A percentile compares a stretch with the other conserved stretches of the same genome.
These are phyloP conservation scores for Fonsecaea pedrosoi DNA, from an alignment of 2,329 filamentous ascomycete genomes.

Conservation along the genomic window DNA sequence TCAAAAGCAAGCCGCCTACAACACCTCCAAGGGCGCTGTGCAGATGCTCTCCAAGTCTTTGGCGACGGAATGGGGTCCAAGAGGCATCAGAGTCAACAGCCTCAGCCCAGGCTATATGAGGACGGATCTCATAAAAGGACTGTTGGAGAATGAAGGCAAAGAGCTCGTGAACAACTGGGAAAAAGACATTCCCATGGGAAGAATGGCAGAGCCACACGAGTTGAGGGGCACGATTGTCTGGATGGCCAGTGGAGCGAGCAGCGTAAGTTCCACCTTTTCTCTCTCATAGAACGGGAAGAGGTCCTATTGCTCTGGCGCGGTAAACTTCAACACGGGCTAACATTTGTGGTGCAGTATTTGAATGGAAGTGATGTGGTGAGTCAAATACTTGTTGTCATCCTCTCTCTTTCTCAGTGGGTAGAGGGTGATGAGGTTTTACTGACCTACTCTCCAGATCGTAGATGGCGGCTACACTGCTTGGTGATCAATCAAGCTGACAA, in stretches of 20 bases:
- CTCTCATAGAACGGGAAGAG: background rate
- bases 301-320: background rate
- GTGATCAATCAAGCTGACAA: background rate
- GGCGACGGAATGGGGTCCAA: slow-evolving; percentile 47
- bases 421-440: background rate
- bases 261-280: background rate
- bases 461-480: slow-evolving; percentile 34
- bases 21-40: slow-evolving; percentile 43
- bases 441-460: slow-evolving; percentile 26
- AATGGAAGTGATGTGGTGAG: slow-evolving; percentile 34
- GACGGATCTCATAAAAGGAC: slow-evolving; percentile 45
- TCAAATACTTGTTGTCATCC: background rate
- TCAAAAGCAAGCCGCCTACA: slow-evolving; percentile 49
- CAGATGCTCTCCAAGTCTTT: slow-evolving; percentile 40
- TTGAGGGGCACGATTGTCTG: slow-evolving; percentile 46
- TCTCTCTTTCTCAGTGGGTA: background rate
- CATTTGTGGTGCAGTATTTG: slow-evolving; percentile 10
- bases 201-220: slow-evolving; percentile 49
- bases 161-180: slow-evolving; percentile 49
- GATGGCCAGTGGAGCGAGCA: slow-evolving; percentile 35
- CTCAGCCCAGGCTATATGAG: slow-evolving; percentile 48
- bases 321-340: background rate
- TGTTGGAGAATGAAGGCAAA: slow-evolving; percentile 46
- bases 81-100: slow-evolving; percentile 50
- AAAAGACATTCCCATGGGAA: slow-evolving; percentile 44